Evolutionary conservation across 768 basidiomycete genomes (phyloP).

Genomic region (Podaxis sp.): DNA sequence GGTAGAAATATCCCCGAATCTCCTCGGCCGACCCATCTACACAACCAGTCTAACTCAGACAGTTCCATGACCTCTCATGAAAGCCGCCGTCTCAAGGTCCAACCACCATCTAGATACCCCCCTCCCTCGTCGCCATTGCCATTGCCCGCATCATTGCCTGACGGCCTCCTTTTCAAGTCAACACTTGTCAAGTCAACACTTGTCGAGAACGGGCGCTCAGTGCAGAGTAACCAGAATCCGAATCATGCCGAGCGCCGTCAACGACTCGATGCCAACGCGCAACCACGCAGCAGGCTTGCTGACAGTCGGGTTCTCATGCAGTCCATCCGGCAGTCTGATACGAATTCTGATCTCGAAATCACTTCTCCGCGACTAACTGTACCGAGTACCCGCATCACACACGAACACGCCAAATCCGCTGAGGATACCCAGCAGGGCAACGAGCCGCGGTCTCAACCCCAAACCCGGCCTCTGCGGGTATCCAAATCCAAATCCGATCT

Average conservation of each 20-base stretch:
- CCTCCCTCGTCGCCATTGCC: not conserved
- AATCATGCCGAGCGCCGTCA: not conserved
- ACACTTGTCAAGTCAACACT: not conserved
- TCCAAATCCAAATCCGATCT: not conserved
- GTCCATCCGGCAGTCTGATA: not conserved
- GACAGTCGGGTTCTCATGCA: not conserved
- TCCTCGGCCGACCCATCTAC: not conserved
- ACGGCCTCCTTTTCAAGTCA: not conserved
- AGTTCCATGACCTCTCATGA: not conserved
- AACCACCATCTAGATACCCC: not conserved
- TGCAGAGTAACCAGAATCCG: not conserved
- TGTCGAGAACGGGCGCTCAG: not conserved
- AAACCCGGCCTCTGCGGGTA: not conserved
- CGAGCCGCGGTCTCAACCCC: not conserved
- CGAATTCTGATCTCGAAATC: too few species aligned
- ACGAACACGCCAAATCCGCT: not conserved
- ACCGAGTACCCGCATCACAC: not conserved
- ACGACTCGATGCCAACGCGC: not conserved
- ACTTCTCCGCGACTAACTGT: not conserved
- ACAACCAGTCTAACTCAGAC: not conserved
- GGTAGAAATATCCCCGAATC: not conserved
- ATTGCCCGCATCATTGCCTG: not conserved
- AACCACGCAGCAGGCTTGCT: not conserved
- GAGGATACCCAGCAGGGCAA: not conserved
- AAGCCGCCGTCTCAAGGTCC: not conserved